Evolutionary conservation across 2,329 filamentous ascomycete genomes (phyloP), one percentile per base, ranked within the genome.

Genomic region (Pseudocercospora fuligena): DNA sequence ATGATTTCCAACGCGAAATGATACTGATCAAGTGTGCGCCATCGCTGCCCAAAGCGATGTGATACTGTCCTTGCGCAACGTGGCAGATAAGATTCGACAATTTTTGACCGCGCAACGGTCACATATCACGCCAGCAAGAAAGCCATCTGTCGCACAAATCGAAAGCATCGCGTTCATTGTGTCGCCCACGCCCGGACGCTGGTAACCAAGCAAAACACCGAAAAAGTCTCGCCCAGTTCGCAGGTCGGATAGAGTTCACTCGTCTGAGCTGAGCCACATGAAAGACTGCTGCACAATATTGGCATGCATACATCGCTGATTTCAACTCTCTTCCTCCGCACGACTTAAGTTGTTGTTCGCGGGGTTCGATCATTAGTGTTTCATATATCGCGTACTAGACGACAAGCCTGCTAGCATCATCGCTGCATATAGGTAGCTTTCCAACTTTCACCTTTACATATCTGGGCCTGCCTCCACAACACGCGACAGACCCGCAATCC

Each of bases 61-160:
- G 31, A 43, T 27, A 43, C 60, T 27, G 31, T 57, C 60, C 54
- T 60, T 61, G 65, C 58, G 49, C 60, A 60, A 61, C 61, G 49
- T 66, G 65, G 61, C 65, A 25, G 61, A 61, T 59, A 47, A 63
- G 56, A 64, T 60, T 31, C 56, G 23, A 60, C 54, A 47, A 47
- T 29, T 49, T 63, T 57, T 63, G 43, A 49, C 40, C 47, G 43
- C 60, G 61, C 54, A 56, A 66, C 56, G 60, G 49, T 36, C 53
- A 58, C 29, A 29, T 21, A 33, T 31, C 53, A 56, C 53, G 29
- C 53, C 53, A 56, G 7, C 53, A 31, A 21, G 3, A 33, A 33
- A 31, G 53, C 53, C 53, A 33, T 33, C 29, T 29, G 53, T 56
- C 16, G 31, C 56, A 43, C 56, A 43, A 43, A 58, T 58, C 56